Base-by-base conservation (phyloP, 306 rosid species). In the Cyamopsis tetragonoloba region DNA sequence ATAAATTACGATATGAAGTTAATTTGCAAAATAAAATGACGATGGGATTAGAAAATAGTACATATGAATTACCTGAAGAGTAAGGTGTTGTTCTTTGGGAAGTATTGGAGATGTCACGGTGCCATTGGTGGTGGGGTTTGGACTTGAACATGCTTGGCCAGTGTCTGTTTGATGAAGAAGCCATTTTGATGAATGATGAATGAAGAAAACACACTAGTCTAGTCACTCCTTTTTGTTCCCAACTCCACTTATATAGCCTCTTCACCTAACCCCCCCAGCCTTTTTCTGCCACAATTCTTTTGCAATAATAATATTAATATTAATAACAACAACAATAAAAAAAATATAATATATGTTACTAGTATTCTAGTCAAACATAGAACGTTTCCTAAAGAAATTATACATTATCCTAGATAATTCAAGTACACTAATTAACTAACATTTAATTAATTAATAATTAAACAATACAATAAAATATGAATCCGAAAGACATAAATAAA, bases 91-190 rank as follows among this genome's bases (percentile, higher is more conserved):
- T 44, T 81, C 81, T 80, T 72, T 83, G 88, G 78, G 79, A 86
- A 12, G 59, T 75, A 19, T 66, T 62, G 3, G 96, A 67, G 84
- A 78, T 77, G 74, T 86, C 96, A 55, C 85, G 86, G 68, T 87
- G 96, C 89, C 88, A 89, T 69, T 87, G 95, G 77, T 86, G 86
- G 63, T 83, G 92, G 43, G 80, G 23, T 62, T 87, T 92, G 83
- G 98, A 85, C 54, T 86, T 92, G 89, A 89, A 92, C 98, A 89
- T 85, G 79, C 92, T 89, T 27, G 98, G 96, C 98, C 96, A 92
- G 83, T 87, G 96, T 85, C 86, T 81, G 74, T 89, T 92, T 9
- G 98, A 89, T 9, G 98, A 89, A 44, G 98, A 87, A 79, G 96
- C 88, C 96, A 92, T 91, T 80, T 66, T 65, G 72, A 55, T 46